Base-by-base conservation (phyloP, 257 asterid genomes). In the Capsicum rhomboideum region DNA sequence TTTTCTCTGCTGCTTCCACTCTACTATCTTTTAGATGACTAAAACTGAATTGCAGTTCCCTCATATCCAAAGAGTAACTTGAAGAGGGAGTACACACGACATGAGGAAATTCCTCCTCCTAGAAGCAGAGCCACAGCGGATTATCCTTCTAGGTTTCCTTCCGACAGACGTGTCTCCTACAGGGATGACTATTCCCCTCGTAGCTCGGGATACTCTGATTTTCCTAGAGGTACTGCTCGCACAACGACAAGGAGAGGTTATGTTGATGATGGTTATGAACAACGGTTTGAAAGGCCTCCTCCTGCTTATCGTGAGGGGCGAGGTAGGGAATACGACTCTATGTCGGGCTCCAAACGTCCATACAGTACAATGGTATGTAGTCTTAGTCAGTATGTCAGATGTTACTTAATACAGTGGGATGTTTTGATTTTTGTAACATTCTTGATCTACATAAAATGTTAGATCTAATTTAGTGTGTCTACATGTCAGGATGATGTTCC, bases 281-380 rank as follows among this genome's bases (percentile, higher is more conserved):
- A 90, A 79, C 90, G 98, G 90, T 93, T 91, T 85, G 98, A 94
- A 86, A 92, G 97, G 91, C 97, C 96, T 8, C 97, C 93, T 89
- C 91, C 95, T 75, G 77, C 88, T 37, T 95, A 94, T 86, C 93
- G 92, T 20, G 99, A 95, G 86, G 90, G 86, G 8, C 96, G 95
- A 50, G 94, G 91, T 26, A 93, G 91, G 37, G 98, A 97, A 79
- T 97, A 92, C 71, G 97, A 90, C 52, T 81, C 97, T 44, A 66
- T 92, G 64, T 85, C 98, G 83, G 99, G 99, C 56, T 92, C 99
- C 82, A 97, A 97, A 87, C 99, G 99, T 64, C 88, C 99, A 44
- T 97, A 93, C 83, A 49, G 94, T 82, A 87, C 96, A 37, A 49
- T 97, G 97, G 99, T 90, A 56, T 75, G 83, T 87, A 79, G 68